Base-by-base conservation (phyloP, 805 yeast genomes). In the Kurtzmaniella fragi region DNA sequence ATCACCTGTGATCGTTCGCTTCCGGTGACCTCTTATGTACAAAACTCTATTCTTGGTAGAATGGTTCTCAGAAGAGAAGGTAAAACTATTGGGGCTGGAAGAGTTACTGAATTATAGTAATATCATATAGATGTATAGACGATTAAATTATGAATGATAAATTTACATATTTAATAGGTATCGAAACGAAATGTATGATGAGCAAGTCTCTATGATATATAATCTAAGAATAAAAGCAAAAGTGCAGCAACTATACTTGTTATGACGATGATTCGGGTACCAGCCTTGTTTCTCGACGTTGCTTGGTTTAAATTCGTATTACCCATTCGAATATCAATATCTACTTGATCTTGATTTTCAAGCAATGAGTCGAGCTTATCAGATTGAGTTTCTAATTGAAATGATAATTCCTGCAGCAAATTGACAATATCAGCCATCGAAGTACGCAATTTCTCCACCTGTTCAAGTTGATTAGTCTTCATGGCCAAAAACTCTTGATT, bases 371-470 rank as follows among this genome's bases (percentile, higher is more conserved):
- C 70, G 12, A 89, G 83, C 54, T 77, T 80, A 38, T 82, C 83
- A 5, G 83, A 78, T 59, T 89, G 97, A 1, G 77, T 58, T 17
- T 77, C 76, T 35, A 89, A 66, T 54, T 90, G 95, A 39, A 80
- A 67, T 10, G 86, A 73, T 39, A 89, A 67, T 52, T 86, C 93
- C 17, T 80, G 70, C 52, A 89, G 91, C 44, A 90, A 59, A 39
- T 80, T 76, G 1, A 89, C 74, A 32, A 90, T 82, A 52, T 87
- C 96, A 32, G 79, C 55, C 58, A 83, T 78, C 1, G 86, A 75
- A 20, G 64, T 64, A 49, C 82, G 83, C 28, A 84, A 67, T 43
- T 72, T 65, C 43, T 76, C 78, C 6, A 81, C 83, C 43, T 80
- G 78, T 31, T 73, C 65, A 20, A 82, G 50, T 44, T 83, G 84